These are phyloP conservation scores for Starmerella vitae DNA, from an alignment of 805 yeast genomes.

Conservation along the genomic window DNA sequence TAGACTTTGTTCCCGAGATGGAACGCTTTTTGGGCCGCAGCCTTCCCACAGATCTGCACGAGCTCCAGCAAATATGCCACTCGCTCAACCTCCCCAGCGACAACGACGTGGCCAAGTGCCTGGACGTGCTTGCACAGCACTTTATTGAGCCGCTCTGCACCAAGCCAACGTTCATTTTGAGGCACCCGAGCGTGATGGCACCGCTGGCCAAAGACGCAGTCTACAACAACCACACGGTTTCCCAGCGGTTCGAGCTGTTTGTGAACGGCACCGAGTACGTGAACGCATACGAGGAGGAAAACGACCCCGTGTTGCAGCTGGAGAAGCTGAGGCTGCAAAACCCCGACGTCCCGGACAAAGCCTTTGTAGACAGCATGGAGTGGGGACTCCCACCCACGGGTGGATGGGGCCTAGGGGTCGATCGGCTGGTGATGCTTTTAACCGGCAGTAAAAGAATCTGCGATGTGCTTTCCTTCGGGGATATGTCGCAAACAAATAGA, in stretches of 20 bases:
- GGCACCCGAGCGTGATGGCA: constrained; percentile 75
- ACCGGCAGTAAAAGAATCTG: constrained; percentile 47
- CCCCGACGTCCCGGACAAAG: constrained; percentile 50
- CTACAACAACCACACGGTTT: constrained; percentile 27
- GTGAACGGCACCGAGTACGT: constrained; percentile 68
- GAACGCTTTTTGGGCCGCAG: constrained; percentile 38
- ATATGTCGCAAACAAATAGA: constrained; percentile 13
- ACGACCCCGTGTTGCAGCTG: constrained; percentile 62
- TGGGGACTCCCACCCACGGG: constrained; percentile 97
- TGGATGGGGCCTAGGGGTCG: constrained; percentile 95
- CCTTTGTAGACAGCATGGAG: constrained; percentile 64
- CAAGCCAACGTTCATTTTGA: constrained; percentile 58
- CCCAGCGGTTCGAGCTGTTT: constrained; percentile 74
- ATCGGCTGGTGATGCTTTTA: constrained; percentile 69
- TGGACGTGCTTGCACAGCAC: constrained; percentile 48
- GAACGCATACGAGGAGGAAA: constrained; percentile 95
- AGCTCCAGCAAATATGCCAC: constrained; percentile 4
- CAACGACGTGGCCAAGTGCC: constrained; percentile 39
- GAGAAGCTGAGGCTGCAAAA: constrained; percentile 48
- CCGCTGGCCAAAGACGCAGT: constrained; percentile 67
- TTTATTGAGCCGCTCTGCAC: constrained; percentile 54
- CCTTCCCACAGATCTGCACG: constrained; percentile 36
- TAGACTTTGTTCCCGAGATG: constrained; percentile 57
- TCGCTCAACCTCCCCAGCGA: background rate
- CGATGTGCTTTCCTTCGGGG: constrained; percentile 17